Evolutionary conservation across 2,329 filamentous ascomycete species (phyloP), one percentile per base, ranked within the genome.

Genomic region (Emmonsiellopsis sp.): DNA sequence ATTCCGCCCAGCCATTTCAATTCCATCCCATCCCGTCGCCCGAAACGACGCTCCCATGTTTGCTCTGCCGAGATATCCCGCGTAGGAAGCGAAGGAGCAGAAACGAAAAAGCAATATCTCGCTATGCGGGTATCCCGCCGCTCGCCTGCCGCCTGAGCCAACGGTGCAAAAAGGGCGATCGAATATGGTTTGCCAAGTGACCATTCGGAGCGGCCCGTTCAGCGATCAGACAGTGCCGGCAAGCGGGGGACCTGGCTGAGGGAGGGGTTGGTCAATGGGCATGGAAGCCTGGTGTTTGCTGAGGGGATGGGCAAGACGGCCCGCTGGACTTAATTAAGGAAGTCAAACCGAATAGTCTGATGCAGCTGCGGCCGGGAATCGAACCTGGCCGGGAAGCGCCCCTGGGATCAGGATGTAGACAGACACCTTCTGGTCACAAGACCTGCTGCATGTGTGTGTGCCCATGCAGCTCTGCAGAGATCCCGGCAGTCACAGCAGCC

Each of bases 401-500:
- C 45, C 45, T n/a, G 36, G 9, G 36, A 7, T 37, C 8, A n/a
- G 44, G 14, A 17, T 21, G 32, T 36, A 37, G 7, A 33, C n/a
- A 13, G 27, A 33, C 31, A n/a, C 31, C 44, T 37, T 9, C n/a
- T 27, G 34, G 27, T 49, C 46, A 49, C 46, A 49, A 49, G 46
- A 49, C 46, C 46, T 39, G 8, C 7, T 10, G 34, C 46, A 49
- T 49, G 46, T 49, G 46, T 49, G 46, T 37, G 46, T 49, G 46
- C 36, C 39, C 39, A 49, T 49, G 46, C 46, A 40, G 8, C 17
- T 21, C 1, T 7, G 46, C 46, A 39, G 46, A 5, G 27, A 40
- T 39, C 46, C 46, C 34, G 9, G 46, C 60, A 62, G 58, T 56
- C 57, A 50, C 54, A 61, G 56, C 44, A 46, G 44, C 44, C 44